These are phyloP conservation scores for Manihot esculenta DNA, from an alignment of 441 rosid genomes.

Conservation along the genomic window DNA sequence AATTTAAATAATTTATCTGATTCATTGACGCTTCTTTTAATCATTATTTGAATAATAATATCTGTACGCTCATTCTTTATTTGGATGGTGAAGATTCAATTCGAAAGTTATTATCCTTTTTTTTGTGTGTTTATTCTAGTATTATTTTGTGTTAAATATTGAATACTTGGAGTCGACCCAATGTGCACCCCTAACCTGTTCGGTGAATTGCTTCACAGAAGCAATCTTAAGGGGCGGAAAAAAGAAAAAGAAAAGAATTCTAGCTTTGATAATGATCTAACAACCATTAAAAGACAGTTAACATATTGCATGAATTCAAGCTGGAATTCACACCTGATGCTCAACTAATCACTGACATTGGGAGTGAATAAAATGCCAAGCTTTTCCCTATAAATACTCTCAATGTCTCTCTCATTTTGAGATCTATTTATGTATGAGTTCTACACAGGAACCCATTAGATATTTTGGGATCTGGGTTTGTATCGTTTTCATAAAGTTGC, in stretches of 20 bases:
- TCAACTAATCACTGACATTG: conserved; percentile 28
- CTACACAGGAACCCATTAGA: conserved; percentile 13
- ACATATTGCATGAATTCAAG: conserved; percentile 5
- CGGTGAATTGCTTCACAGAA: conserved; percentile 30
- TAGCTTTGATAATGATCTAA: conserved; percentile 11
- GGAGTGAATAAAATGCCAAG: conserved; percentile 12
- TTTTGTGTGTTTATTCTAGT: conserved; percentile 2
- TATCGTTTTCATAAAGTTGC: neutral
- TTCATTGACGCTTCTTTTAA: conserved; percentile 5
- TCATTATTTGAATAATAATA: neutral
- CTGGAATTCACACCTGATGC: conserved; percentile 24
- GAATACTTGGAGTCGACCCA: conserved; percentile 23
- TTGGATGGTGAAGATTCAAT: conserved; percentile 4
- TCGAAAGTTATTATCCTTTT: conserved; percentile 11
- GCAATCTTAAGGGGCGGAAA: neutral
- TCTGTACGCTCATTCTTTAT: neutral
- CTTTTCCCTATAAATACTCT: neutral
- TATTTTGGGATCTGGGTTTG: conserved; percentile 42
- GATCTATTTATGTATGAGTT: conserved; percentile 2
- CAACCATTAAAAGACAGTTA: neutral
- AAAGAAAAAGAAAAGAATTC: neutral
- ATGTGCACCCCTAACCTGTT: conserved; percentile 36
- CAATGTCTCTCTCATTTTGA: neutral
- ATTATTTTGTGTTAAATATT: neutral
- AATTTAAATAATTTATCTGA: neutral